These are phyloP conservation scores for Cercophora scortea DNA, from an alignment of 495 filamentous ascomycete genomes.

Conservation along the genomic window DNA sequence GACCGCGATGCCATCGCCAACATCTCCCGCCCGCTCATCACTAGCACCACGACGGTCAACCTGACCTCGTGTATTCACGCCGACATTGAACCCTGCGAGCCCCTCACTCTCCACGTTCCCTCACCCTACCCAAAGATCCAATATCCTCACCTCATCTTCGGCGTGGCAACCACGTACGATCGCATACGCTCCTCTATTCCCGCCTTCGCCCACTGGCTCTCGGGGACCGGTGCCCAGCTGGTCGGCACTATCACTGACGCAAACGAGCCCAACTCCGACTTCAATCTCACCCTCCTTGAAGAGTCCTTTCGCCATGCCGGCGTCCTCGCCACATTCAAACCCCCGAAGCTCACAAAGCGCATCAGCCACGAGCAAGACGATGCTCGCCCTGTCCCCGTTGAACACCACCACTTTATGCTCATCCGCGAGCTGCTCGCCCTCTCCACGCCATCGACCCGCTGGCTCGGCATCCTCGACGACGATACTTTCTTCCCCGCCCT, in stretches of 20 bases:
- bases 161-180: constrained; percentile 50
- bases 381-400: constrained; percentile 19
- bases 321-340: constrained; percentile 47
- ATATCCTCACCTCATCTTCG: constrained; percentile 37
- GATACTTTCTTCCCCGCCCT: constrained; percentile 68
- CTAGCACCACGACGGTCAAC: constrained; percentile 20
- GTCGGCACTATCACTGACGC: constrained; percentile 49
- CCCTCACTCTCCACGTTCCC: constrained; percentile 26
- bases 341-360: constrained; percentile 34
- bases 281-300: constrained; percentile 18
- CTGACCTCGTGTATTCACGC: constrained; percentile 17
- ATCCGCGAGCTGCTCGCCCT: constrained; percentile 47
- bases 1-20: constrained; percentile 24
- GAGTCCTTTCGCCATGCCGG: constrained; percentile 26
- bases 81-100: constrained; percentile 16
- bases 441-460: constrained; percentile 48
- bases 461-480: constrained; percentile 62
- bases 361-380: constrained; percentile 5
- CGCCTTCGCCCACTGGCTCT: constrained; percentile 55
- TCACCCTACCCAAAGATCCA: constrained; percentile 18
- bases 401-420: constrained; percentile 58
- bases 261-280: constrained; percentile 11
- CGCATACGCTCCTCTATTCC: constrained; percentile 50
- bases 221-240: constrained; percentile 46
- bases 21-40: constrained; percentile 24